Base-by-base conservation (phyloP, 1,284 basidiomycete genomes). In the Cutaneotrichosporon sp. region DNA sequence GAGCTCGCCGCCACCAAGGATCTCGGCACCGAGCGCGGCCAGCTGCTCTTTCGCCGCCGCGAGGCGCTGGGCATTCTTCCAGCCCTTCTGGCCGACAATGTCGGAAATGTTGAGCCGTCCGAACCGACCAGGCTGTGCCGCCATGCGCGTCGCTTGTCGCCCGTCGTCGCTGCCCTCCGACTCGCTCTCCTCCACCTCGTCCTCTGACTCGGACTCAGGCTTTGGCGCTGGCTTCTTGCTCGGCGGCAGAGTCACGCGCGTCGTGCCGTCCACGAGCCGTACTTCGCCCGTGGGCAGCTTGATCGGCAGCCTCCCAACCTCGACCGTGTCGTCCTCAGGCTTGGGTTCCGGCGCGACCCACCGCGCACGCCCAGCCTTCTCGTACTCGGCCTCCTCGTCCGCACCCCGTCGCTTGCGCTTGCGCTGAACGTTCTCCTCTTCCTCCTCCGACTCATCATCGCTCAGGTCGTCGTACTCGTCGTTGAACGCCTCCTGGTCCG, bases 1-100 rank as follows among this genome's bases (percentile, higher is more conserved):
- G 35, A 78, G 60, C 60, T 79, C 77, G 54, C 73, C 73, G 62
- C 93, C 90, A 23, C 85, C 81, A 52, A 92, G 77, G 54, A 94
- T 88, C 63, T 93, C 90, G 65, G 93, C 88, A 73, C 92, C 90
- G 43, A 92, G 83, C 26, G 80, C 78, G 2, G 90, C 90, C 54
- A 94, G 88, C 72, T 94, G 89, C 67, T 91, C 88, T 65, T 93
- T 92, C 18, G 90, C 90, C 46, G 79, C 80, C 56, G 85, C 84
- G 63, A 93, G 79, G 60, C 84, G 82, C 40, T 78, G 78, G 54
- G 81, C 82, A 55, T 86, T 82, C 45, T 88, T 88, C 67, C 64
- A 69, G 3, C 67, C 67, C 42, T 61, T 53, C 36, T 52, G 83
- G 22, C 77, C 73, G 34, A 93, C 78, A 50, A 93, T 81, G 64